Evolutionary conservation across 257 asterid species (phyloP).

Genomic region (Scutellaria baicalensis): DNA sequence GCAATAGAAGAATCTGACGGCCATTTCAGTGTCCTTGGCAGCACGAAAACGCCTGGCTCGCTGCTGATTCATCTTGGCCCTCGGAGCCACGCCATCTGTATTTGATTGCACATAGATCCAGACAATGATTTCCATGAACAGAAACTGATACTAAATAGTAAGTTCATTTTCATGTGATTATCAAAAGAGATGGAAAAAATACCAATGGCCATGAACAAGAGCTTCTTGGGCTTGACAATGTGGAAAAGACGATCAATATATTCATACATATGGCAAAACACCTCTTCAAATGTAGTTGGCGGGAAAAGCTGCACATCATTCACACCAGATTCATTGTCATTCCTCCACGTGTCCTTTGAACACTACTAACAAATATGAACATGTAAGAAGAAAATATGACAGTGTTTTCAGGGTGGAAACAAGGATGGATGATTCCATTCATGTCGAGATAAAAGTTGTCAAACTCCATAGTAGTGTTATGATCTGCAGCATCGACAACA

Average conservation of each 20-base stretch:
- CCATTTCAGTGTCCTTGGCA: constrained; percentile 31
- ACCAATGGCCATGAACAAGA: constrained; percentile 65
- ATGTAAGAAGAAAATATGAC: background rate
- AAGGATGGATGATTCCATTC: constrained; percentile 64
- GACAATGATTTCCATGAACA: background rate
- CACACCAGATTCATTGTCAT: too few species aligned
- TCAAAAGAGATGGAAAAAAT: background rate
- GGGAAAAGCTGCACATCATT: constrained; percentile 21
- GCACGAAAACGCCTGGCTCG: constrained; percentile 45
- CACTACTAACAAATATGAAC: too few species aligned
- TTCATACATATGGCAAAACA: constrained; percentile 28
- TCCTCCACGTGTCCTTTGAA: too few species aligned
- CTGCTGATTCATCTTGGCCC: constrained; percentile 68
- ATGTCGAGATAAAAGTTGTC: constrained; percentile 64
- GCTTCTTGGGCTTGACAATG: constrained; percentile 49
- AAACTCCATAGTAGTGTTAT: constrained; percentile 21
- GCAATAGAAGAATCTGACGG: constrained; percentile 21
- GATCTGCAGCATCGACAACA: constrained; percentile 11
- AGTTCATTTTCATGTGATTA: too few species aligned
- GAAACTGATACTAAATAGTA: too few species aligned
- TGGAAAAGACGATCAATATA: constrained; percentile 42
- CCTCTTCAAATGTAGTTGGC: constrained; percentile 52
- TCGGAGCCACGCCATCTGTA: constrained; percentile 70
- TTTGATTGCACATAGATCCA: background rate
- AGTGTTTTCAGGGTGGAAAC: constrained; percentile 57